phyloP scores from a whole-genome alignment of 1,139 yeast genomes.

The Meyerozyma guilliermondii region DNA sequence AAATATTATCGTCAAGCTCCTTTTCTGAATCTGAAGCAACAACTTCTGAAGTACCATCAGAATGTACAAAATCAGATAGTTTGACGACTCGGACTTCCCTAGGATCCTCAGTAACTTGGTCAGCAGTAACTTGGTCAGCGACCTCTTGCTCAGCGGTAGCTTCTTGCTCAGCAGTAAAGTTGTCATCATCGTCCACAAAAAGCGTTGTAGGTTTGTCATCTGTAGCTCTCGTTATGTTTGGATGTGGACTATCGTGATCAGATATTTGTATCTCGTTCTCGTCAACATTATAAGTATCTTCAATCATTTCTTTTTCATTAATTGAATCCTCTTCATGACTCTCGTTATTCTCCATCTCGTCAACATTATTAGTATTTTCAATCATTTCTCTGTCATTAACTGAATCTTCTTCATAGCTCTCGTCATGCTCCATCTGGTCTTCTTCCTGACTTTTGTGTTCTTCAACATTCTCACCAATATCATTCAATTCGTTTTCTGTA shows the following conservation, averaged over 20 bases:
- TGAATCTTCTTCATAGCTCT: no score
- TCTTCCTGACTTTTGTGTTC: not conserved
- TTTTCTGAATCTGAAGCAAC: not conserved
- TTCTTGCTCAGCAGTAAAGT: no score
- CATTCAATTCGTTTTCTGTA: no score
- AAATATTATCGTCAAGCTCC: conserved; percentile 2
- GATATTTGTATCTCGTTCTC: not conserved
- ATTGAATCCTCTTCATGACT: not conserved
- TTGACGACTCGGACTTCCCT: not conserved
- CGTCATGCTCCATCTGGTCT: not conserved
- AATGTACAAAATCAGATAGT: not conserved
- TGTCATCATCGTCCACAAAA: no score
- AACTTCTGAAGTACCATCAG: not conserved
- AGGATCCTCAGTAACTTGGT: conserved; percentile 13
- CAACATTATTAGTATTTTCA: no score
- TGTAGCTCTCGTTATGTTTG: no score
- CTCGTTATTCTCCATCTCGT: not conserved
- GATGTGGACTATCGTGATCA: no score
- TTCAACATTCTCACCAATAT: not conserved
- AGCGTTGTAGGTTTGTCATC: no score
- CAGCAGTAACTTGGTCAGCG: conserved; percentile 6
- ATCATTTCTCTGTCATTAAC: not conserved
- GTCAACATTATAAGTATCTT: not conserved
- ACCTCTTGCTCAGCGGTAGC: no score
- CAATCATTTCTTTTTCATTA: not conserved